Percentiles rank a stretch among this genome's conserved stretches.
Conservation (phyloP, 441 rosid genomes). For the Monsonia emarginata region DNA sequence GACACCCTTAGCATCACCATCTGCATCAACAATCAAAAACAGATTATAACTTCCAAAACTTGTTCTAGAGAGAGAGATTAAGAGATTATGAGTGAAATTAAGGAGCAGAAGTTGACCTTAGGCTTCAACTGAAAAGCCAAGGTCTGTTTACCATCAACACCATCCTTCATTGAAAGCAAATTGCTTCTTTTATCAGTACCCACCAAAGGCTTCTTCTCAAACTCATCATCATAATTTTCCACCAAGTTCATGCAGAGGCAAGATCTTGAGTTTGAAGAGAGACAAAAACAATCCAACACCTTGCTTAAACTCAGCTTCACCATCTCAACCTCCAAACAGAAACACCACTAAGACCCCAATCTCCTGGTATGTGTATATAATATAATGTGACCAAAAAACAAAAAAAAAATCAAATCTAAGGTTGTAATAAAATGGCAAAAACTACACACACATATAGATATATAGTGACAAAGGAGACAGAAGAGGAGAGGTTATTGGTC, state of each 20-base stretch:
- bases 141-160: constrained; percentile 50
- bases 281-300: constrained; percentile 50
- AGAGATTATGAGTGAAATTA: neutral
- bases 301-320: constrained; percentile 57
- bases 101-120: constrained; percentile 31
- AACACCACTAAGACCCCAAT: constrained; percentile 1
- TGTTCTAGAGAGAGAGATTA: neutral
- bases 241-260: constrained; percentile 52
- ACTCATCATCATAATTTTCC: constrained; percentile 23
- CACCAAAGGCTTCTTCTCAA: constrained; percentile 42
- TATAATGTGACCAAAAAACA: too few species aligned
- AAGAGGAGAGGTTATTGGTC: constrained; percentile 12
- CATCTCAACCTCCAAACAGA: constrained; percentile 23
- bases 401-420: constrained; percentile 4
- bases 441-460: too few species aligned
- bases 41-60: neutral
- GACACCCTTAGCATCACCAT: constrained; percentile 78
- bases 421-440: neutral
- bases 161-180: constrained; percentile 41
- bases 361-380: neutral
- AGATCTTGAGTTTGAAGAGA: constrained; percentile 44
- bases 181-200: constrained; percentile 18
- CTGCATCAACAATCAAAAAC: constrained; percentile 23
- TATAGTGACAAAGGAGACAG: too few species aligned
- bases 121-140: constrained; percentile 82